phyloP scores from a whole-genome alignment of 805 yeast genomes.

The Babjeviella inositovora region DNA sequence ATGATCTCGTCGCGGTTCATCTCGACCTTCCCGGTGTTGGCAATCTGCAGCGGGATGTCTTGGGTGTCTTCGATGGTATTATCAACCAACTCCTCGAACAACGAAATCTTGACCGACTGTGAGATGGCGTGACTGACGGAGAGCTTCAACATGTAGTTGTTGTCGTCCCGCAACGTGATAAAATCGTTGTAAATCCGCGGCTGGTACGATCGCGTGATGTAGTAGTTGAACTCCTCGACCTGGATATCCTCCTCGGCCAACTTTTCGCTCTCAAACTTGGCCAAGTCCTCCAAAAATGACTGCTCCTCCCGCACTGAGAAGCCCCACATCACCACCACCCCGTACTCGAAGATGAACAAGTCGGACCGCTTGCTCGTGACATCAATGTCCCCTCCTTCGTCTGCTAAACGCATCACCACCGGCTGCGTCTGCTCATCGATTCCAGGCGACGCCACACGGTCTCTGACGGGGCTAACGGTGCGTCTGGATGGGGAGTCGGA shows the following conservation, averaged over 20 bases:
- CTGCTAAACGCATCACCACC: constrained; percentile 58
- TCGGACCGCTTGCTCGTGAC: constrained; percentile 67
- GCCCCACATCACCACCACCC: constrained; percentile 97
- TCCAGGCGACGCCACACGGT: background rate
- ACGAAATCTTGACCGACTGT: constrained; percentile 86
- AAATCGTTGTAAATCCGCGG: constrained; percentile 94
- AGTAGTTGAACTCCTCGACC: constrained; percentile 88
- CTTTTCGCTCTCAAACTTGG: constrained; percentile 86
- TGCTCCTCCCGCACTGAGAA: constrained; percentile 72
- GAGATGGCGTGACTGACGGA: constrained; percentile 93
- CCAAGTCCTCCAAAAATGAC: constrained; percentile 68
- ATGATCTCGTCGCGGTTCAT: constrained; percentile 91
- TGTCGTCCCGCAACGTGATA: constrained; percentile 79
- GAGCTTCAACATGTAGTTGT: constrained; percentile 80
- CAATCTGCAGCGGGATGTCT: constrained; percentile 92
- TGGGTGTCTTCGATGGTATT: constrained; percentile 96
- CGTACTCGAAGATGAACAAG: constrained; percentile 84
- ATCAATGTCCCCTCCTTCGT: constrained; percentile 91
- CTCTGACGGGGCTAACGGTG: no score
- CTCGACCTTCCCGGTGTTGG: constrained; percentile 84
- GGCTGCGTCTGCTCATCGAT: constrained; percentile 1
- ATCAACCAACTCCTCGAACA: constrained; percentile 91
- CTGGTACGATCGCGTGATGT: constrained; percentile 85
- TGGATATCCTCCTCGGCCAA: constrained; percentile 86
- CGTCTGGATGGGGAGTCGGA: no score